Conservation (phyloP, 805 yeast species). For the Barnettozyma populi region DNA sequence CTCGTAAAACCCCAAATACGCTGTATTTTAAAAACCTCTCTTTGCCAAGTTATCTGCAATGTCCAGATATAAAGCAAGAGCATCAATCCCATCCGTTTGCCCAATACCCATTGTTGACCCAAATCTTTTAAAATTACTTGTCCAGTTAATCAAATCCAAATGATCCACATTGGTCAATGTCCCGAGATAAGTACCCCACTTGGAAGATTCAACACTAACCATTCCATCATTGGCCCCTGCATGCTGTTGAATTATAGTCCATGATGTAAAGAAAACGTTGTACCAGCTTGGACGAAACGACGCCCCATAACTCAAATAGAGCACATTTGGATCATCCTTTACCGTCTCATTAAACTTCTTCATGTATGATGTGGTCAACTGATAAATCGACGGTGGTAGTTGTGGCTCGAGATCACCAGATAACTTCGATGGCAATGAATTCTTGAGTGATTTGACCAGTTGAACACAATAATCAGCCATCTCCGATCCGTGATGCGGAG, state of each 20-base stretch:
- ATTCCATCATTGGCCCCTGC: slow-evolving; percentile 76
- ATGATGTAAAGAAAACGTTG: slow-evolving; percentile 56
- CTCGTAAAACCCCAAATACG: neutral
- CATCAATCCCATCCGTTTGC: slow-evolving; percentile 43
- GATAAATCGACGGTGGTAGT: slow-evolving; percentile 46
- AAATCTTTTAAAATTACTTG: slow-evolving; percentile 42
- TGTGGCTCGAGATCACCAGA: slow-evolving; percentile 4
- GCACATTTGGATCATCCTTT: slow-evolving; percentile 52
- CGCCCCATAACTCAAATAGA: slow-evolving; percentile 84
- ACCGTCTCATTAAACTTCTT: slow-evolving; percentile 47
- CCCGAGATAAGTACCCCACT: slow-evolving; percentile 83
- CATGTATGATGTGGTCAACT: slow-evolving; percentile 57
- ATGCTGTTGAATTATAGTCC: slow-evolving; percentile 48
- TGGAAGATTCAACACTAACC: slow-evolving; percentile 70
- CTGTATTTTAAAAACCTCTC: slow-evolving; percentile 39
- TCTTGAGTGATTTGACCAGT: slow-evolving; percentile 16
- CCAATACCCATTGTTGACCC: slow-evolving; percentile 9
- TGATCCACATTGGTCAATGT: slow-evolving; percentile 78
- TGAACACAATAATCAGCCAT: slow-evolving; percentile 66
- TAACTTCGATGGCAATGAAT: neutral
- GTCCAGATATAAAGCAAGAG: slow-evolving; percentile 60
- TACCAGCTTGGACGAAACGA: slow-evolving; percentile 55
- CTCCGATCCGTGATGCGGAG: slow-evolving; percentile 86
- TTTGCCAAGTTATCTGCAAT: slow-evolving; percentile 60
- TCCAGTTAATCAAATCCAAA: slow-evolving; percentile 82